Percentiles rank a stretch among this genome's conserved stretches.
These are phyloP conservation scores for Pythium vanterpoolii DNA, from an alignment of 352 stramenopile species.

Conservation along the genomic window DNA sequence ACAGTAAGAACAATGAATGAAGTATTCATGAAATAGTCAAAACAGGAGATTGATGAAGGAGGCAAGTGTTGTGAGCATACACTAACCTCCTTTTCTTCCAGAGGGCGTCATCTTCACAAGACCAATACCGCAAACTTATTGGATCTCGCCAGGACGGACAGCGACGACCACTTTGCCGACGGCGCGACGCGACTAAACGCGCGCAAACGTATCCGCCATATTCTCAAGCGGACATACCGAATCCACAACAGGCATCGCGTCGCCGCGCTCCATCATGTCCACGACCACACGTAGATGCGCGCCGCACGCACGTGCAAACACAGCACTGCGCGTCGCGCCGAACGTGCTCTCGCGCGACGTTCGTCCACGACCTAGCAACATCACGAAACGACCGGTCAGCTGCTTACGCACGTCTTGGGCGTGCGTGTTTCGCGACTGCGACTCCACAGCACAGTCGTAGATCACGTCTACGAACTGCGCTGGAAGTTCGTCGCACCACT, in stretches of 20 bases:
- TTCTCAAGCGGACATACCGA: slow-evolving; percentile 30
- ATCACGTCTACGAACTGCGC: slow-evolving; percentile 16
- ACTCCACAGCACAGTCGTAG: slow-evolving; percentile 22
- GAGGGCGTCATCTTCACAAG: no score
- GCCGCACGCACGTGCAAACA: slow-evolving; percentile 16
- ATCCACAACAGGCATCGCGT: slow-evolving; percentile 24
- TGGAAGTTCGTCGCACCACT: slow-evolving; percentile 30
- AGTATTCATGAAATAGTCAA: no score
- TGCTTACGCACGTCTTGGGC: slow-evolving; percentile 36
- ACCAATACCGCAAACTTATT: no score
- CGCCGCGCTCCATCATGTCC: slow-evolving; percentile 30
- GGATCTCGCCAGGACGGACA: no score
- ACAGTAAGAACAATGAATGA: no score
- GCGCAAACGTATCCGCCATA: slow-evolving; percentile 27
- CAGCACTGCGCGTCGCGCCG: slow-evolving; percentile 28
- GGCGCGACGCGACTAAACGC: slow-evolving; percentile 33
- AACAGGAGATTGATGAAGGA: no score
- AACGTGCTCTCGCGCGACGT: slow-evolving; percentile 45
- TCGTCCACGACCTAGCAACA: slow-evolving; percentile 18
- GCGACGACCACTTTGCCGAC: slow-evolving; percentile 25
- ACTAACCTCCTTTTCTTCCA: no score
- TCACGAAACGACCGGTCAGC: slow-evolving; percentile 34
- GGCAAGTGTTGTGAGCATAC: no score
- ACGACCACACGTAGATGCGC: slow-evolving; percentile 32
- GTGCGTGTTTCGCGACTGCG: slow-evolving; percentile 26